Evolutionary conservation across 768 basidiomycete species (phyloP), one percentile per base, ranked within the genome.

Genomic region (Botryobasidium botryosum): DNA sequence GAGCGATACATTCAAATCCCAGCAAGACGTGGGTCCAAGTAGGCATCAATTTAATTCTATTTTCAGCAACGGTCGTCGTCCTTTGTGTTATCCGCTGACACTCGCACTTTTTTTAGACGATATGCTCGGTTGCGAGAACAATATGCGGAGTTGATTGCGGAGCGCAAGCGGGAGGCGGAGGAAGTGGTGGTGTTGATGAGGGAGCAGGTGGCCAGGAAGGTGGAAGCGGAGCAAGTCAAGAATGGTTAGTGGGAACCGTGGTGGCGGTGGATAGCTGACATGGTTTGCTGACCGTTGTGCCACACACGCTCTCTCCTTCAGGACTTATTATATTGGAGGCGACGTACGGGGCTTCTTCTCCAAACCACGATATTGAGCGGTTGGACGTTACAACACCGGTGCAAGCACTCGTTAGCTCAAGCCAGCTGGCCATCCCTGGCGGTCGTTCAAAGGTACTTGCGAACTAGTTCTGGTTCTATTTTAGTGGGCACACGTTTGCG

Each of bases 301-400:
- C 10, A 4, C 12, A 56, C 45, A 49, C 36, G 53, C 35, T 29
- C 44, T 43, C 31, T 43, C 21, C 43, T 37, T 43, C 51, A 86
- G 83, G 85, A 44, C 66, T 91, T 35, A 69, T 91, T 48, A 72
- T 92, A 54, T 56, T 76, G 51, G 74, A 78, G 48, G 87, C 85
- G 18, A 68, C 62, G 6, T 90, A 87, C 59, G 79, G 80, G 39
- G 24, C 39, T 23, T 40, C 24, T 12, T 18, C 39, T 24, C 24
- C 28, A 12, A 40, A 23, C 18, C 10, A n/a, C 6, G 64, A 70
- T 47, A 72, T 72, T 42, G 65, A 82, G 25, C 62, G 68, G 35
- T 64, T 84, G 37, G 78, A 90, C 57, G 85, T 91, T 32, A 85
- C 80, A 3, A 64, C 82, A 35, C 74, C 87, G 5, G 57, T 91